These are phyloP conservation scores for Cercospora janseana DNA, from an alignment of 2,329 filamentous ascomycete species.

Conservation along the genomic window DNA sequence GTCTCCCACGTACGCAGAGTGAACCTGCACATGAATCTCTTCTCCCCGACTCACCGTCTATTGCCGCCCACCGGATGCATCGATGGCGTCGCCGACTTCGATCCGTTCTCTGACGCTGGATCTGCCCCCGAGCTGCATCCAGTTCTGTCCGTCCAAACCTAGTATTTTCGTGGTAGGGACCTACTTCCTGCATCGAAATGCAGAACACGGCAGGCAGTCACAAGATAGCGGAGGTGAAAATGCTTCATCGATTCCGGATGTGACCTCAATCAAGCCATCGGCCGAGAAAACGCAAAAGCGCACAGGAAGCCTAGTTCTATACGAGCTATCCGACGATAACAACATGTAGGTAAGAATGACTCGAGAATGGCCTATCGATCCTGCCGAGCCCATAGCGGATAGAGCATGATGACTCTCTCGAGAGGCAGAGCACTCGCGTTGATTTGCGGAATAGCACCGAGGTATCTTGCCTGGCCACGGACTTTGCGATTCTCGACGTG, in stretches of 20 bases:
- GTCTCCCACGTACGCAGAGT: background rate
- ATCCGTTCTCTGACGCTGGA: slow-evolving; percentile 56
- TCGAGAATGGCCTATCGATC: background rate
- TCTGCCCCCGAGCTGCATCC: slow-evolving; percentile 73
- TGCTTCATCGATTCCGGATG: slow-evolving; percentile 15
- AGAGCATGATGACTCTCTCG: slow-evolving; percentile 31
- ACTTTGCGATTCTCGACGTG: slow-evolving; percentile 65
- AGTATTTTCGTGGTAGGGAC: slow-evolving; percentile 77
- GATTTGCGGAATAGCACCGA: slow-evolving; percentile 20
- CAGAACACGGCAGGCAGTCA: slow-evolving; percentile 5
- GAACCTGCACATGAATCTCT: slow-evolving; percentile 2
- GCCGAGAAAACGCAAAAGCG: slow-evolving; percentile 42
- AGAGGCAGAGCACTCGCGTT: slow-evolving; percentile 1
- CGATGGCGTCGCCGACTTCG: slow-evolving; percentile 40
- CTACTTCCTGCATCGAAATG: slow-evolving; percentile 66
- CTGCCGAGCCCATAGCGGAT: background rate
- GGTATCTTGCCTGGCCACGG: slow-evolving; percentile 25
- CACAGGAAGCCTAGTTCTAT: slow-evolving; percentile 71
- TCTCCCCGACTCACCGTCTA: background rate
- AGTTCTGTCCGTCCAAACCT: slow-evolving; percentile 64
- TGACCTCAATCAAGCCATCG: background rate
- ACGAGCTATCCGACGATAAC: slow-evolving; percentile 51
- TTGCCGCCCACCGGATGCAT: background rate
- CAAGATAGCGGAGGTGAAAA: slow-evolving; percentile 2
- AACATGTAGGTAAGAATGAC: slow-evolving; percentile 53